Evolutionary conservation across 2,329 filamentous ascomycete genomes (phyloP).

Genomic region (Purpureocillium takamizusanense): DNA sequence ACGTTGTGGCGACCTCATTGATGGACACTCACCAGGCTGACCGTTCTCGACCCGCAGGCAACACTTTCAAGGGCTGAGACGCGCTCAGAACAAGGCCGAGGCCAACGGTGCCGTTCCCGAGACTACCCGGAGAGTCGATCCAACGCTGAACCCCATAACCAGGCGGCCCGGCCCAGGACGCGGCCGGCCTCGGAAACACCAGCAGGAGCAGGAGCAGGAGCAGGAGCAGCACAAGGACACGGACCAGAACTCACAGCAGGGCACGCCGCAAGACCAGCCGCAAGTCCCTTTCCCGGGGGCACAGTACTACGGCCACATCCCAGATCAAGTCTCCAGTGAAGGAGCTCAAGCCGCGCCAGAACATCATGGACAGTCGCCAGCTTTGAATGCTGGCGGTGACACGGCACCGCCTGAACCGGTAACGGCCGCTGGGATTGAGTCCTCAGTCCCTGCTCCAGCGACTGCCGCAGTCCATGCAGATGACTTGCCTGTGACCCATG

Average conservation of each 20-base stretch:
- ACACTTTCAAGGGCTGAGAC: conserved; percentile 51
- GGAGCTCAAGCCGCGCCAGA: no score
- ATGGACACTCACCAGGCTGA: no score
- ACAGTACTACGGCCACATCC: no score
- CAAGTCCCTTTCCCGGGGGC: no score
- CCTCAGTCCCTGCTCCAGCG: neutral
- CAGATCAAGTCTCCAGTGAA: neutral
- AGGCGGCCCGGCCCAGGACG: conserved; percentile 49
- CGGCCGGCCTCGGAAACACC: conserved; percentile 41
- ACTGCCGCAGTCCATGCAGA: neutral
- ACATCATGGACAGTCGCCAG: no score
- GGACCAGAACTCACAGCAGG: no score
- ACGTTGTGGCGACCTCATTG: no score
- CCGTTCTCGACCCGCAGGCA: conserved; percentile 28
- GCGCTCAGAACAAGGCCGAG: conserved; percentile 45
- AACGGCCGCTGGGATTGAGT: neutral
- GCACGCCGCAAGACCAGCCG: no score
- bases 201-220: no score
- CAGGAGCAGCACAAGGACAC: conserved; percentile 10
- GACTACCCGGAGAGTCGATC: conserved; percentile 33
- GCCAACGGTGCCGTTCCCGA: conserved; percentile 23
- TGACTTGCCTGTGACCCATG: neutral
- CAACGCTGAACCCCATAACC: conserved; percentile 49
- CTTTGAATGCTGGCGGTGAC: neutral
- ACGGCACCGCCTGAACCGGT: neutral